These are phyloP conservation scores for Fragaria vesca DNA, from an alignment of 306 rosid species.

Conservation along the genomic window DNA sequence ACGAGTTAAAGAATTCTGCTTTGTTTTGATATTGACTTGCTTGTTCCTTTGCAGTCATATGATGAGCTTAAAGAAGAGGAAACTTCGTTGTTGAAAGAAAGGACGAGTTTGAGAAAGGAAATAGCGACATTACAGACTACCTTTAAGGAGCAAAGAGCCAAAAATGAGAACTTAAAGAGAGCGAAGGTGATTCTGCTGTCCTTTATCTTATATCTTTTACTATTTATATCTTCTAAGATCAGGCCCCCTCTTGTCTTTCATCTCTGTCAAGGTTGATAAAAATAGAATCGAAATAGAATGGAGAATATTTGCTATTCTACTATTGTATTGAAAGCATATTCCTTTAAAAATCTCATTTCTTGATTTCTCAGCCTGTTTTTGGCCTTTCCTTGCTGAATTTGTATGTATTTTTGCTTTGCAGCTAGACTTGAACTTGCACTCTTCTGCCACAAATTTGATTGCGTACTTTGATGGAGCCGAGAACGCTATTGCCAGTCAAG, in stretches of 20 bases:
- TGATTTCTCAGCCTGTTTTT: not conserved
- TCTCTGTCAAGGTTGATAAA: not conserved
- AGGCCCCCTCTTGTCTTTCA: no score
- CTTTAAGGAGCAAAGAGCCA: constrained; percentile 49
- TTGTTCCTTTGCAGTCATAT: constrained; percentile 47
- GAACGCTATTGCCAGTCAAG: constrained; percentile 33
- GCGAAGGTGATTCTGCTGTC: constrained; percentile 52
- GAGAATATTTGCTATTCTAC: not conserved
- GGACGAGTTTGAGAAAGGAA: constrained; percentile 53
- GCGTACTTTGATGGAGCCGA: constrained; percentile 29
- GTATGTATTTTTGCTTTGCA: constrained; percentile 22
- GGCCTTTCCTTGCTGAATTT: not conserved
- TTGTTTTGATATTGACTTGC: constrained; percentile 12
- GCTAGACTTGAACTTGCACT: constrained; percentile 53
- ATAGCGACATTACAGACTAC: constrained; percentile 44
- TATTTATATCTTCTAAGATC: not conserved
- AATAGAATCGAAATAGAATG: not conserved
- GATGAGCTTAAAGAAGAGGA: constrained; percentile 87
- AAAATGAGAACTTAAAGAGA: constrained; percentile 71
- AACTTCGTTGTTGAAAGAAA: constrained; percentile 66
- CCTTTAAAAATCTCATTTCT: not conserved
- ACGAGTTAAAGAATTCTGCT: not conserved
- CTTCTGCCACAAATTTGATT: constrained; percentile 33
- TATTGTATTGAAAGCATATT: not conserved
- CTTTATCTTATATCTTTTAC: constrained; percentile 3